phyloP scores from a whole-genome alignment of 2,329 filamentous ascomycete genomes.

The Lanzia echinophila region DNA sequence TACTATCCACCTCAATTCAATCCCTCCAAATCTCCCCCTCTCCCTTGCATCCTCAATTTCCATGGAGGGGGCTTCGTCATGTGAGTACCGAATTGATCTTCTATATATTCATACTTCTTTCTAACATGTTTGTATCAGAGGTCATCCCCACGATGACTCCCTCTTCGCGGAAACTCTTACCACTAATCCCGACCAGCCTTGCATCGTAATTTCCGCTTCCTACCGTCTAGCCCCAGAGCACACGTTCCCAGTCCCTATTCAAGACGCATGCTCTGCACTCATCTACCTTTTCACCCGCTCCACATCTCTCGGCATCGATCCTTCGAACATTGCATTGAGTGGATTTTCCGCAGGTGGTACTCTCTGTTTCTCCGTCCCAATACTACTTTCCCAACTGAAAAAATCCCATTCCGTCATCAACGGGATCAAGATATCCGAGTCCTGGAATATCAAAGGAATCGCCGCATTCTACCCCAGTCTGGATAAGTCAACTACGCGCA shows the following conservation, averaged over 20 bases:
- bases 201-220: constrained; percentile 36
- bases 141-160: constrained; percentile 30
- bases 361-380: constrained; percentile 13
- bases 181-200: constrained; percentile 31
- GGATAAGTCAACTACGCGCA: constrained; percentile 8
- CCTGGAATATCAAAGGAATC: neutral
- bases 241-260: constrained; percentile 37
- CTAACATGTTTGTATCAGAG: no score
- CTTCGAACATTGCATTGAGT: constrained; percentile 34
- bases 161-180: constrained; percentile 33
- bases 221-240: constrained; percentile 42
- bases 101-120: no score
- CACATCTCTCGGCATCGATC: constrained; percentile 14
- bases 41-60: constrained; percentile 31
- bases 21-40: neutral
- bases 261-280: constrained; percentile 41
- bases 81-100: no score
- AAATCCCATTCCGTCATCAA: neutral
- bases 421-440: neutral
- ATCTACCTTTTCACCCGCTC: constrained; percentile 31
- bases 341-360: constrained; percentile 41
- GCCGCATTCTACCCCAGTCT: constrained; percentile 6
- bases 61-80: constrained; percentile 33
- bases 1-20: neutral
- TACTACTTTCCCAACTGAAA: constrained; percentile 11